phyloP scores from a whole-genome alignment of 140 eudicot genomes.

The Oenanthe javanica region DNA sequence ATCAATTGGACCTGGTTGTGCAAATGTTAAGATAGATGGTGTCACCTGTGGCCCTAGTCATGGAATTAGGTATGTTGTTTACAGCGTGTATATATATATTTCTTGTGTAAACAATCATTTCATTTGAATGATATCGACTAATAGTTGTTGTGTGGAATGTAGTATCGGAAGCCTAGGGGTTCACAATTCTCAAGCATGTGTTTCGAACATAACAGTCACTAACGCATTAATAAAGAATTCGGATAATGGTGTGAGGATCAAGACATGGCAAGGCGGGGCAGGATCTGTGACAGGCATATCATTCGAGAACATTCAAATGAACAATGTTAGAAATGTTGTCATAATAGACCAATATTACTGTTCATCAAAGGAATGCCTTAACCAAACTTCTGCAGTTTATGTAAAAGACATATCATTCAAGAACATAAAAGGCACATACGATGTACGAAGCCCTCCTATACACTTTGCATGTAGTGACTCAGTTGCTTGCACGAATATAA shows the following conservation, averaged over 20 bases:
- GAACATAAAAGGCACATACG: slow-evolving; percentile 93
- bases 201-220: slow-evolving; percentile 70
- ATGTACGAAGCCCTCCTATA: slow-evolving; percentile 75
- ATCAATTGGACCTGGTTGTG: slow-evolving; percentile 88
- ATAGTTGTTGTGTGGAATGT: slow-evolving; percentile 5
- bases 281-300: slow-evolving; percentile 79
- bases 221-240: slow-evolving; percentile 69
- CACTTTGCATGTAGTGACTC: slow-evolving; percentile 97
- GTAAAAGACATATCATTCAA: slow-evolving; percentile 53
- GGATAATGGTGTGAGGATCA: slow-evolving; percentile 88
- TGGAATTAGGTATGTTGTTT: slow-evolving; percentile 65
- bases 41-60: slow-evolving; percentile 97
- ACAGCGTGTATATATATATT: not conserved
- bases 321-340: slow-evolving; percentile 76
- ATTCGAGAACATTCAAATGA: slow-evolving; percentile 87
- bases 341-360: slow-evolving; percentile 93
- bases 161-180: slow-evolving; percentile 96
- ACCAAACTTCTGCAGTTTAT: slow-evolving; percentile 81
- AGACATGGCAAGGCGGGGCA: slow-evolving; percentile 99
- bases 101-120: no score
- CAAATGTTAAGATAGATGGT: slow-evolving; percentile 65
- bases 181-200: slow-evolving; percentile 84
- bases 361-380: slow-evolving; percentile 58
- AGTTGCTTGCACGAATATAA: slow-evolving; percentile 84
- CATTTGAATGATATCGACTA: not conserved